A percentile compares a stretch with the other conserved stretches of the same genome.
Conservation (phyloP, 1,139 yeast genomes). For the Kodamaea alishanica region DNA sequence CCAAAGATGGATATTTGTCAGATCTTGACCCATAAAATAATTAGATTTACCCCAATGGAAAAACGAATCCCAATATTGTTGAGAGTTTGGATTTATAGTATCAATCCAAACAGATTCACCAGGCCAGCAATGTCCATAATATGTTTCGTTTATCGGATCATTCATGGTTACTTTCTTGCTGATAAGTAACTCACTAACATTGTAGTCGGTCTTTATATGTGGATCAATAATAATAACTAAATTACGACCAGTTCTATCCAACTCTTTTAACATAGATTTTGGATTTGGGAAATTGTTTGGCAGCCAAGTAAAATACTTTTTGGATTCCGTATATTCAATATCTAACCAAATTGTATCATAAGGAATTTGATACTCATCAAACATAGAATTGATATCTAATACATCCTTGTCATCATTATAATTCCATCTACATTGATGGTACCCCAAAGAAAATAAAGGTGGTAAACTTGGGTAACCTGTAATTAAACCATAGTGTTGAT, state of each 20-base stretch:
- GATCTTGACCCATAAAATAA: constrained; percentile 44
- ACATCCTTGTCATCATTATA: constrained; percentile 87
- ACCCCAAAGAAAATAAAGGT: constrained; percentile 74
- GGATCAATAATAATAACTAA: constrained; percentile 89
- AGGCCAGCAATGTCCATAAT: constrained; percentile 95
- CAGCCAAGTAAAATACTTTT: constrained; percentile 92
- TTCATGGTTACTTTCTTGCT: constrained; percentile 36
- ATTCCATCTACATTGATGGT: constrained; percentile 92
- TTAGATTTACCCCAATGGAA: constrained; percentile 22
- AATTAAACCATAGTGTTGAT: constrained; percentile 60
- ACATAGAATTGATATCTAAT: constrained; percentile 57
- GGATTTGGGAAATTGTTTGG: constrained; percentile 72
- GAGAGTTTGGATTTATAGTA: constrained; percentile 63
- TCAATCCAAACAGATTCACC: constrained; percentile 96
- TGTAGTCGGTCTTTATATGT: constrained; percentile 72
- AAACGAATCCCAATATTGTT: constrained; percentile 53
- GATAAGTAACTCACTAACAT: constrained; percentile 53
- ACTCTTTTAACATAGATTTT: constrained; percentile 54
- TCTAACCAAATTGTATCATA: constrained; percentile 95
- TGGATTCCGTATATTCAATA: constrained; percentile 81
- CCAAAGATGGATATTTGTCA: constrained; percentile 77
- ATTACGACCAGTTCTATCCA: constrained; percentile 73
- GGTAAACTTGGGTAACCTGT: constrained; percentile 82
- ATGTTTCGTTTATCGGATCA: constrained; percentile 42
- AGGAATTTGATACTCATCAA: constrained; percentile 77